Base-by-base conservation (phyloP, 2,329 filamentous ascomycete species). In the Beauveria rudraprayagi region DNA sequence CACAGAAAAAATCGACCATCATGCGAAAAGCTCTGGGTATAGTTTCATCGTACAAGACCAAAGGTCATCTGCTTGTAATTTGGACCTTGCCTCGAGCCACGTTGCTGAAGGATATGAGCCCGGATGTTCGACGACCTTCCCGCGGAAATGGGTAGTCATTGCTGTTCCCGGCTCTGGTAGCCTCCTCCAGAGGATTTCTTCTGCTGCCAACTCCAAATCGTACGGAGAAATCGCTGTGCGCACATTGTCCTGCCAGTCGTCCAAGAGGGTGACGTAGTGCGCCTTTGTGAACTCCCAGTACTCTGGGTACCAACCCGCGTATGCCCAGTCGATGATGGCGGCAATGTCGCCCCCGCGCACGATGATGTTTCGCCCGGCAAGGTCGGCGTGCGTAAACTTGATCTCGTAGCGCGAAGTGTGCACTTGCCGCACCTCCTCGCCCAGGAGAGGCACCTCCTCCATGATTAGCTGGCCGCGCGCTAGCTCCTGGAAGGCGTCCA, bases 261-360 rank as follows among this genome's bases (percentile, higher is more conserved):
- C 47, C 5, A 11, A 34, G 64, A 56, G 62, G 40, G 28, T 62
- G 40, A 43, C 63, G 40, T 67, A 71, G 62, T 70, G 65, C 50
- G 66, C 67, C 65, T 67, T 71, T 14, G 67, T 69, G 17, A 67
- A 70, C 60, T 71, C 70, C 70, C 68, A 72, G 62, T 71, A 71
- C 56, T 72, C 70, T 1, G 70, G 70, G 62, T 71, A 72, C 68
- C 70, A 73, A 59, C 74, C 74, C 3, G 74, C 62, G 64, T 69
- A 70, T 5, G 43, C 70, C 69, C 69, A 72, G 55, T 72, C 70
- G 46, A 73, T 66, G n/a, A 71, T 67, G 4, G 67, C 69, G 50
- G 62, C 66, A 6, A 72, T 62, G 19, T 65, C 68, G 10, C 67
- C 67, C 8, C 59, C 30, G 5, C 61, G 63, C 5, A 72, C 66